Evolutionary conservation across 2,329 filamentous ascomycete genomes (phyloP).

Genomic region (Sporothrix luriei): DNA sequence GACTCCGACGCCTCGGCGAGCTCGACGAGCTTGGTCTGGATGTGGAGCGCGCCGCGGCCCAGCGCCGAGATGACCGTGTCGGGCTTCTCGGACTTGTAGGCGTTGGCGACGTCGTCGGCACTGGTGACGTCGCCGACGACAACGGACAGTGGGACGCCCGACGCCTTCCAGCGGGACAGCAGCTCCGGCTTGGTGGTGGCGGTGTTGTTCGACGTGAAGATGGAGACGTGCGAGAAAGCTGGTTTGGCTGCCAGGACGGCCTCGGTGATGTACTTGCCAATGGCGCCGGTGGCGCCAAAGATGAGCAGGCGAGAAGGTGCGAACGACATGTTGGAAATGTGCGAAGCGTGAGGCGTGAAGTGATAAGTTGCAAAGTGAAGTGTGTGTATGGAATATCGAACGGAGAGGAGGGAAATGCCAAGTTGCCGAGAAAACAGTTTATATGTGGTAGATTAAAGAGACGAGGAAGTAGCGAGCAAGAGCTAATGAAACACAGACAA

Average conservation of each 20-base stretch:
- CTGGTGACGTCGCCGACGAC: slow-evolving; percentile 59
- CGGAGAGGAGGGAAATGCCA: background rate
- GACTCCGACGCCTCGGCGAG: slow-evolving; percentile 57
- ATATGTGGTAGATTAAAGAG: background rate
- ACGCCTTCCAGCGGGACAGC: slow-evolving; percentile 48
- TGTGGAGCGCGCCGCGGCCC: slow-evolving; percentile 62
- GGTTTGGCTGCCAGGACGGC: slow-evolving; percentile 42
- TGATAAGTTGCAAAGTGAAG: background rate
- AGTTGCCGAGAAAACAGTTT: background rate
- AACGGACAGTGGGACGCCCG: slow-evolving; percentile 56
- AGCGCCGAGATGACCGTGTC: slow-evolving; percentile 68
- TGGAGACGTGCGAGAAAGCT: slow-evolving; percentile 41
- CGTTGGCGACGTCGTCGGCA: slow-evolving; percentile 56
- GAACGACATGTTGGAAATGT: slow-evolving; percentile 22
- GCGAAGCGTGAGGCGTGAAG: no score
- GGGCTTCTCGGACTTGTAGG: slow-evolving; percentile 57
- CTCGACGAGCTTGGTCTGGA: slow-evolving; percentile 63
- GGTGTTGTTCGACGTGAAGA: slow-evolving; percentile 52
- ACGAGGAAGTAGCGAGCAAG: background rate
- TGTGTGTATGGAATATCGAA: background rate
- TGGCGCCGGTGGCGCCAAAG: slow-evolving; percentile 46
- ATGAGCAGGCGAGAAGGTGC: slow-evolving; percentile 35
- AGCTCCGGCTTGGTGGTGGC: slow-evolving; percentile 53
- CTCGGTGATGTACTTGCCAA: slow-evolving; percentile 45
- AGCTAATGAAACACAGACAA: background rate